phyloP scores from a whole-genome alignment of 2,329 filamentous ascomycete genomes.

The Xylaria polymorpha region DNA sequence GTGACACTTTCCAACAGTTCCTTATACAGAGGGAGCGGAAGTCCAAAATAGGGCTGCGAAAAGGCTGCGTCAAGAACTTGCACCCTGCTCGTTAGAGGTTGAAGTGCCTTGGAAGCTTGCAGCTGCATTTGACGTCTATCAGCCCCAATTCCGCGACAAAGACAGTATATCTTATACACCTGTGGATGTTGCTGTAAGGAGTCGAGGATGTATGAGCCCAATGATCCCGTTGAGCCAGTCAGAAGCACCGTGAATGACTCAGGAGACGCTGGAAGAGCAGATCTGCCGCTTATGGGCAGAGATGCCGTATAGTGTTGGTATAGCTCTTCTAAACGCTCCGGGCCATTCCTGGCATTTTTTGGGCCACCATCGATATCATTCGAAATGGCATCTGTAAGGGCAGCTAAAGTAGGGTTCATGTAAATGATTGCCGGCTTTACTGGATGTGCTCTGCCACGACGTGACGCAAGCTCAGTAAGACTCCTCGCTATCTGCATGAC shows the following conservation, averaged over 20 bases:
- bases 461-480: slow-evolving; percentile 31
- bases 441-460: slow-evolving; percentile 16
- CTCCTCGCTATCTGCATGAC: slow-evolving; percentile 29
- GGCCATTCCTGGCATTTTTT: background rate
- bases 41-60: slow-evolving; percentile 38
- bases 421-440: slow-evolving; percentile 33
- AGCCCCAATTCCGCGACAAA: slow-evolving; percentile 34
- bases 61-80: slow-evolving; percentile 38
- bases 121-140: slow-evolving; percentile 32
- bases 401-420: slow-evolving; percentile 34
- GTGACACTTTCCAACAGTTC: slow-evolving; percentile 33
- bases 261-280: background rate
- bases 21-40: slow-evolving; percentile 28
- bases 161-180: slow-evolving; percentile 39
- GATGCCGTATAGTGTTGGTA: slow-evolving; percentile 27
- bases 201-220: slow-evolving; percentile 43
- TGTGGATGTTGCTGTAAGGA: slow-evolving; percentile 25
- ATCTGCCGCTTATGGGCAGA: slow-evolving; percentile 33
- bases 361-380: slow-evolving; percentile 17
- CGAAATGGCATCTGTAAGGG: slow-evolving; percentile 33
- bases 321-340: slow-evolving; percentile 34
- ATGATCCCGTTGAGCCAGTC: slow-evolving; percentile 43
- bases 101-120: slow-evolving; percentile 30
- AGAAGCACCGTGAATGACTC: slow-evolving; percentile 32
- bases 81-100: slow-evolving; percentile 31